Evolutionary conservation across 2,329 filamentous ascomycete species (phyloP).

Genomic region (Rosellinia necatrix): DNA sequence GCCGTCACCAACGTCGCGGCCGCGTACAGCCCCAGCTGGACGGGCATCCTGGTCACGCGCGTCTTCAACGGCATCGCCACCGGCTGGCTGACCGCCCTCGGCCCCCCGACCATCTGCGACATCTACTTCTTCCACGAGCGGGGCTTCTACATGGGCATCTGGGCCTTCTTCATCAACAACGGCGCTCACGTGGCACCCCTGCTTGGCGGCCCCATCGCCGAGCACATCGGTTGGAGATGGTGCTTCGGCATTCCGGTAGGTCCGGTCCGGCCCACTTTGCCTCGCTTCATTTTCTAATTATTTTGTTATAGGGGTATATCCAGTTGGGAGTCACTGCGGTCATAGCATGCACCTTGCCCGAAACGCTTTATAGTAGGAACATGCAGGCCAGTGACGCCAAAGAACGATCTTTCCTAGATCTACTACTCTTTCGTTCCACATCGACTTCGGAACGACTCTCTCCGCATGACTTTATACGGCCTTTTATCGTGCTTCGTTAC

Average conservation of each 20-base stretch:
- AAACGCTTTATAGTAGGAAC: slow-evolving; percentile 4
- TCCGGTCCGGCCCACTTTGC: neutral
- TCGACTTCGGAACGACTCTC: neutral
- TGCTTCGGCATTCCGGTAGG: slow-evolving; percentile 37
- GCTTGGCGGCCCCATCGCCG: slow-evolving; percentile 37
- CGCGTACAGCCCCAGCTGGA: slow-evolving; percentile 31
- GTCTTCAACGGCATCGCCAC: slow-evolving; percentile 30
- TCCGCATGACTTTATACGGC: neutral
- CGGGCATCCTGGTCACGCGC: slow-evolving; percentile 29
- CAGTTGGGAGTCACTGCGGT: slow-evolving; percentile 1
- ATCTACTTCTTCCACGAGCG: slow-evolving; percentile 33
- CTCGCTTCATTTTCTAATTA: neutral
- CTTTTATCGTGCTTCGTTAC: slow-evolving; percentile 8
- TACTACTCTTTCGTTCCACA: slow-evolving; percentile 2
- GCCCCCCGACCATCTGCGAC: slow-evolving; percentile 31
- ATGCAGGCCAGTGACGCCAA: neutral
- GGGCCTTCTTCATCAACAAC: slow-evolving; percentile 31
- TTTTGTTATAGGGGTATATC: slow-evolving; percentile 1
- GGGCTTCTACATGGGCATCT: slow-evolving; percentile 35
- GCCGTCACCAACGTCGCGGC: slow-evolving; percentile 37
- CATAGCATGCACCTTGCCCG: slow-evolving; percentile 4
- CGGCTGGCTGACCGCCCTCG: slow-evolving; percentile 26
- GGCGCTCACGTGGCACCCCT: slow-evolving; percentile 31
- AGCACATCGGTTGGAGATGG: slow-evolving; percentile 35
- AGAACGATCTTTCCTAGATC: neutral